Base-by-base conservation (phyloP, 352 stramenopile species). In the Nothophytophthora sp. region DNA sequence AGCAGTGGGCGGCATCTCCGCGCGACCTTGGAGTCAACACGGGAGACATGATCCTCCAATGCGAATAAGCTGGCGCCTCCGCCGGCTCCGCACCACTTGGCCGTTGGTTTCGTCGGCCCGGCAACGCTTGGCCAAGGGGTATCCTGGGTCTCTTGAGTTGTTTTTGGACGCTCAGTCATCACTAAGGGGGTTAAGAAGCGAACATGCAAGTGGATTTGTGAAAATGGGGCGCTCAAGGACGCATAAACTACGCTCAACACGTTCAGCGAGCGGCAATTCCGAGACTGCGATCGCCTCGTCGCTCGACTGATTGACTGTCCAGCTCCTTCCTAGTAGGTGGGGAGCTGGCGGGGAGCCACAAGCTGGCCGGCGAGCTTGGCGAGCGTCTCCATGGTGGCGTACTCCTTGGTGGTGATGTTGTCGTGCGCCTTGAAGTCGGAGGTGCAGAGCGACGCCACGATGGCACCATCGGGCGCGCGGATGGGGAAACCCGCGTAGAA, bases 401-500 rank as follows among this genome's bases (percentile, higher is more conserved):
- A 83, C 30, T 83, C 65, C 52, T 74, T 73, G 39, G 55, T 74
- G 10, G 65, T 64, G 54, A 83, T 77, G 45, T 64, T 54, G 40
- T 62, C 39, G 42, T 77, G 68, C 20, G 72, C 37, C 16, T 30
- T 20, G 18, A 50, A 30, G 45, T 75, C 70, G 16, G 44, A 53
- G 13, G 67, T 50, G 29, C 70, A 81, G n/a, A 81, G 50, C 25
- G 63, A 68, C 1, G 55, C 70, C 15, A 81, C 53, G 1, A 75
- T 54, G 2, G 43, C 51, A 3, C 67, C 67, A 24, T 76, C 63
- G 3, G 66, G 67, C 3, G 58, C 63, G 19, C 41, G 41, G 19
- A 81, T 54, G 1, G 70, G 67, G 48, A 81, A 81, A 4, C 70
- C 63, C 15, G 70, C 70, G 63, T 81, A 81, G 36, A 76, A 81